Evolutionary conservation across 352 stramenopile genomes (phyloP), one percentile per base, ranked within the genome.

Genomic region (Phytophthora colocasiae): DNA sequence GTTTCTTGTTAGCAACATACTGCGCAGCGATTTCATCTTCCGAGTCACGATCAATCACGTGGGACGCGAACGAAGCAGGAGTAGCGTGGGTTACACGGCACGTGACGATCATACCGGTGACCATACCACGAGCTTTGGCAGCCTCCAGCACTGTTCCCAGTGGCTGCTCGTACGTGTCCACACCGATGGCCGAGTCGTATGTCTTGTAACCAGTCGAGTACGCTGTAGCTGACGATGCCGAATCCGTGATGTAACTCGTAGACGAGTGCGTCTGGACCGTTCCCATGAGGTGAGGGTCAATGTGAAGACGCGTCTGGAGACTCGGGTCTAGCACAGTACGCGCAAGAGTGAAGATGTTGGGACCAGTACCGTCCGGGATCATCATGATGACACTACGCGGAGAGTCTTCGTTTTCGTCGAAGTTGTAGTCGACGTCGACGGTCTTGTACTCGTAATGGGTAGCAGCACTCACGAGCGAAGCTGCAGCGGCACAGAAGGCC

Each of bases 151-250:
- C 80, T 10, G 81, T 90, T 38, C 77, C 81, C 6, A 90, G 43
- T 11, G 81, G 79, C 46, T 87, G 66, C 60, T 85, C 59, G 45
- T 73, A 82, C 53, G 80, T 72, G 66, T 90, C 81, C 27, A 89
- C 73, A 58, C 73, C 75, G 29, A 90, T 90, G 4, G 66, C 81
- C 4, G 63, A 69, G 26, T 90, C 76, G 60, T 87, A 89, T 12
- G 80, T 91, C 74, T 91, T 89, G 78, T 78, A 89, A 14, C 78
- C 78, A 0, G 80, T 87, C 24, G 82, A 59, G 60, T 91, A 89
- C 5, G 80, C 78, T 3, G 78, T 89, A 17, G 76, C 78, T 12
- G 76, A 73, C 17, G 80, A 75, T 10, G 82, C 82, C 47, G 80
- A 88, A 63, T 88, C 82, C 15, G 80, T 91, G 59, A 91, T 84